Evolutionary conservation across 2,329 filamentous ascomycete species (phyloP).

Genomic region (Pseudophaeomoniella oleicola): DNA sequence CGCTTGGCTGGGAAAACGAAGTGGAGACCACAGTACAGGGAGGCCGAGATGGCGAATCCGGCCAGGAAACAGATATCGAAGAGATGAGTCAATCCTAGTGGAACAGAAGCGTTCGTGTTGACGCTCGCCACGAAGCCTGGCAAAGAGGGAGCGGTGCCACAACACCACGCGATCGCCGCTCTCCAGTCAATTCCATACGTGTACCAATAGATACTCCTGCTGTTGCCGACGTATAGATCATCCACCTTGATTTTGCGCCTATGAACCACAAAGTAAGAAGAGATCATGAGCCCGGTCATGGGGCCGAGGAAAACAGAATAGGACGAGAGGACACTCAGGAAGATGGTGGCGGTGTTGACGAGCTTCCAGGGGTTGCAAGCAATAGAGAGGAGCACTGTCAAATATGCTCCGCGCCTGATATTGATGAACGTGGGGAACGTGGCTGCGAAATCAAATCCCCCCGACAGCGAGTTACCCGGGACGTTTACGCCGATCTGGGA

Average conservation of each 20-base stretch:
- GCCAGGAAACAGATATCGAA: too few relatives aligned
- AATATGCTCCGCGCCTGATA: not conserved
- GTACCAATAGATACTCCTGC: not conserved
- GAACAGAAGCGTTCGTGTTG: too few relatives aligned
- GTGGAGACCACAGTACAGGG: too few relatives aligned
- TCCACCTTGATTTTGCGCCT: not conserved
- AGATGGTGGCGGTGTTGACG: not conserved
- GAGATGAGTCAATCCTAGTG: too few relatives aligned
- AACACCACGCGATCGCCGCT: not conserved
- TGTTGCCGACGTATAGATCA: not conserved
- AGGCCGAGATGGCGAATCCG: too few relatives aligned
- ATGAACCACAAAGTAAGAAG: not conserved
- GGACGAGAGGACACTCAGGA: not conserved
- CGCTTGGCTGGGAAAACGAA: too few relatives aligned
- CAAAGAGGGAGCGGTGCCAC: not conserved
- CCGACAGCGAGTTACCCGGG: not conserved
- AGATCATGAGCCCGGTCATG: not conserved
- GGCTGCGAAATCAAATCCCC: not conserved
- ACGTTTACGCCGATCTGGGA: not conserved
- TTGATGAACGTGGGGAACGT: not conserved
- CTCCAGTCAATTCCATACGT: not conserved
- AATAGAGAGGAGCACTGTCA: not conserved
- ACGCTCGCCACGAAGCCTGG: not conserved
- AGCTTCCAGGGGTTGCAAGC: not conserved
- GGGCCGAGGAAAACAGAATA: not conserved